Base-by-base conservation (phyloP, 768 basidiomycete genomes). In the Leucogyrophana mollusca region DNA sequence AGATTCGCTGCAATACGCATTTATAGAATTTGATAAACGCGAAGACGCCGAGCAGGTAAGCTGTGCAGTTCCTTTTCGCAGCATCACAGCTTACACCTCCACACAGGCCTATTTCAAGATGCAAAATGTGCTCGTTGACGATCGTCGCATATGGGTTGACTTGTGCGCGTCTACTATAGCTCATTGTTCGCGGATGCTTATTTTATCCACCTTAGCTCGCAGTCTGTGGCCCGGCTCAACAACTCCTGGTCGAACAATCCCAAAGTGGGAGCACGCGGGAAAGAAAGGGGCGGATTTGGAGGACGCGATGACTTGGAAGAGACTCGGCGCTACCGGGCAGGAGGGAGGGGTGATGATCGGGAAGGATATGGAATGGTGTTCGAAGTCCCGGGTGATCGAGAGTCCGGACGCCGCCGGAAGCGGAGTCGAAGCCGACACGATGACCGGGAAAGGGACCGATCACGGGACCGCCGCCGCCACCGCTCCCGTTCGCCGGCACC, bases 101-200 rank as follows among this genome's bases (percentile, higher is more conserved):
- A 30, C 40, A 3, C 53, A 94, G 88, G 96, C 92, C 8, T 99
- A 98, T 66, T 94, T 98, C 72, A 99, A 98, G 67, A 99, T 99
- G 96, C 96, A 98, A 64, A 98, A 98, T 57, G 96, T 98, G 0
- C 73, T 99, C 9, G 89, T 99, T 10, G 96, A 99, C 61, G 96
- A 99, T 66, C 80, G 94, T 11, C 82, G 96, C 10, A 98, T 99
- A 58, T 98, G 95, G 92, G 95, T 99, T 52, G 96, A 98, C 68
- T 98, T 99, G 87, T 94, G 56, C 27, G 27, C 50, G 87, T 75
- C n/a, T 30, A 35, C 38, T 45, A 43, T 39, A 25, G 23, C 25
- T 9, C 39, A 37, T 23, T 43, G 43, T 13, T 38, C 59, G 40
- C 44, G 4, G 18, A 40, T 38, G 13, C 57, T 58, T 39, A 63